Conservation (phyloP, 345 rosid genomes). For the Lepidium aucheri region DNA sequence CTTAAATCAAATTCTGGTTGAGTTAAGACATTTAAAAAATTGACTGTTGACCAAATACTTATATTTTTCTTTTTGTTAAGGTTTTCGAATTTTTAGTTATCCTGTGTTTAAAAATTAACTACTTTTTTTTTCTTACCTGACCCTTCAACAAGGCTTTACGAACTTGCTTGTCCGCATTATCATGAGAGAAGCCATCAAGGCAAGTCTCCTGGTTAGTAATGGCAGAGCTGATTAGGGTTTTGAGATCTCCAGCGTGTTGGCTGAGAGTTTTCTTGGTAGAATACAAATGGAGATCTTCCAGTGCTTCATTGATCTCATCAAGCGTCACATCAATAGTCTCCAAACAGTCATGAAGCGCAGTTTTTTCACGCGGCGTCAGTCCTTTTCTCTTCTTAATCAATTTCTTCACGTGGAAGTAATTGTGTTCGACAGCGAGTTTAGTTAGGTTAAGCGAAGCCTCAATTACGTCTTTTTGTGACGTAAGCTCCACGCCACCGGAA, state of each 20-base stretch:
- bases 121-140: neutral
- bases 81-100: too few relatives aligned
- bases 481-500: conserved; percentile 24
- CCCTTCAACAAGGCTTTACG: conserved; percentile 38
- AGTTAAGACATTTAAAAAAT: too few relatives aligned
- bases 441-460: conserved; percentile 46
- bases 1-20: too few relatives aligned
- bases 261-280: conserved; percentile 52
- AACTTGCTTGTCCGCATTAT: conserved; percentile 46
- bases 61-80: too few relatives aligned
- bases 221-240: conserved; percentile 73
- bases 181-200: conserved; percentile 88
- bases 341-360: conserved; percentile 79
- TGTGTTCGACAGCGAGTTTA: conserved; percentile 33
- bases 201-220: conserved; percentile 88
- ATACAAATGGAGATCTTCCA: conserved; percentile 49
- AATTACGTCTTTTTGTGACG: conserved; percentile 48
- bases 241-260: conserved; percentile 73
- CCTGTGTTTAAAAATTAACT: too few relatives aligned
- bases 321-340: conserved; percentile 82
- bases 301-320: conserved; percentile 58
- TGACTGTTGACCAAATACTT: too few relatives aligned
- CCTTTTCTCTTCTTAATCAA: conserved; percentile 10
- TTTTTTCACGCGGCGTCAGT: conserved; percentile 49
- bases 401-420: conserved; percentile 42